phyloP scores from a whole-genome alignment of 2,329 filamentous ascomycete genomes.

The Elsinoe ampelina region DNA sequence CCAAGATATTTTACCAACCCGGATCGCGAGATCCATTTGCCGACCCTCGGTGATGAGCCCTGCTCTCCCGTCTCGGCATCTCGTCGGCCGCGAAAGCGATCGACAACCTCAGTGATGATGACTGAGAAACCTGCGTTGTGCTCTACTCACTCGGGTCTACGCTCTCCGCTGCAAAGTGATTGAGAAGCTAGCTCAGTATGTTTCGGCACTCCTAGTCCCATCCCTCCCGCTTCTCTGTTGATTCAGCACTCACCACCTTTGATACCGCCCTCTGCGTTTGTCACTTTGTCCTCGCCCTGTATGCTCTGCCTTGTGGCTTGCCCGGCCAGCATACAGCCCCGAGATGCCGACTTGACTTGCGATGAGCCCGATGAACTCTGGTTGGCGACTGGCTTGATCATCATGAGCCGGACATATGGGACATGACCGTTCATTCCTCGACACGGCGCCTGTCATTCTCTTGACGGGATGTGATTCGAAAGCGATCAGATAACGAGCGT shows the following conservation, averaged over 20 bases:
- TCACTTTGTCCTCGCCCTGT: conserved; percentile 26
- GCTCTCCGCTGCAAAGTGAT: conserved; percentile 11
- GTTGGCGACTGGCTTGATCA: conserved; percentile 23
- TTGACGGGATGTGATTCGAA: conserved; percentile 13
- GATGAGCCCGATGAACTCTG: conserved; percentile 22
- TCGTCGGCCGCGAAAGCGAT: neutral
- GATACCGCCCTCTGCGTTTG: conserved; percentile 26
- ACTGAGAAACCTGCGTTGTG: conserved; percentile 11
- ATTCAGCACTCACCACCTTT: conserved; percentile 29
- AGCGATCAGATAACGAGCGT: conserved; percentile 23
- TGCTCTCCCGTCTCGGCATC: conserved; percentile 23
- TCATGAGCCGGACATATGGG: conserved; percentile 26
- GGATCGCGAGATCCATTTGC: conserved; percentile 31
- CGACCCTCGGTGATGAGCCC: conserved; percentile 31
- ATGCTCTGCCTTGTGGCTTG: conserved; percentile 27
- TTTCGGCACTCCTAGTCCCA: conserved; percentile 27
- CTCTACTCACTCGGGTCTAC: conserved; percentile 10
- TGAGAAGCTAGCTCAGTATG: conserved; percentile 17
- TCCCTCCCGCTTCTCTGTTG: conserved; percentile 37
- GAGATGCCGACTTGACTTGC: conserved; percentile 12
- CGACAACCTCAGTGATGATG: conserved; percentile 1
- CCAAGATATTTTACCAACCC: conserved; percentile 23
- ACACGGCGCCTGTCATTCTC: conserved; percentile 13
- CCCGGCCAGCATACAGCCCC: conserved; percentile 22
- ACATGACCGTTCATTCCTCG: conserved; percentile 20